Evolutionary conservation across 202 grass and related monocot species (phyloP), one percentile per base, ranked within the genome.

Genomic region (Carex arenaria): DNA sequence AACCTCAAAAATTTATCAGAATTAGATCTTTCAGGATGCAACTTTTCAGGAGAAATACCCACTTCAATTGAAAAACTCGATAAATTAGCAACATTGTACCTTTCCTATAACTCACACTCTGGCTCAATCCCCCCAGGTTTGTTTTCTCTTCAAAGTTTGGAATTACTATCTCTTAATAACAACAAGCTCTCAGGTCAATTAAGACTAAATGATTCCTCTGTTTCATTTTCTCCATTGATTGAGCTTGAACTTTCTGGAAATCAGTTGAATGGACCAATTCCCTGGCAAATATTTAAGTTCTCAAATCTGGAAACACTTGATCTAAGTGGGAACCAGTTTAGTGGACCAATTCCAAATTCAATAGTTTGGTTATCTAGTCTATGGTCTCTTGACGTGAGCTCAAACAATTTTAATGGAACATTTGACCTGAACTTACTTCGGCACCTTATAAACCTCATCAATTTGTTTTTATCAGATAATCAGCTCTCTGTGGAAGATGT

Each of bases 141-240:
- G 30, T 89, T 91, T 73, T n/a, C 81, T 13, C 84, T 91, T 9
- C 87, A 84, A 56, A 57, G 18, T 15, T 20, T 91, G 40, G 26
- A 89, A 11, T 34, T 36, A 57, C 18, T 91, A 11, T 14, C n/a
- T 1, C 87, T 91, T 26, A 17, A 36, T 9, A 43, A 10, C 1
- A 91, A 87, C 61, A 62, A 72, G 14, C 34, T 91, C 9, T 80
- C 62, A 0, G 86, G 75, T 1, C 40, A 5, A 12, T 75, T 75
- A 1, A 7, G 8, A 22, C 19, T 89, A 34, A 42, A 82, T 32
- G 55, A 84, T 51, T 81, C 81, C 74, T 78, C n/a, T 3, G 4
- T 57, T 28, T 20, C 68, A 22, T 87, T 81, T 51, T 45, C 81
- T 1, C 69, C 43, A 3, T 65, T 91, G 49, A 54, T 14, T 47